Base-by-base conservation (phyloP, 192 early-diverging fungal species). In the Backusella tuberculispora region DNA sequence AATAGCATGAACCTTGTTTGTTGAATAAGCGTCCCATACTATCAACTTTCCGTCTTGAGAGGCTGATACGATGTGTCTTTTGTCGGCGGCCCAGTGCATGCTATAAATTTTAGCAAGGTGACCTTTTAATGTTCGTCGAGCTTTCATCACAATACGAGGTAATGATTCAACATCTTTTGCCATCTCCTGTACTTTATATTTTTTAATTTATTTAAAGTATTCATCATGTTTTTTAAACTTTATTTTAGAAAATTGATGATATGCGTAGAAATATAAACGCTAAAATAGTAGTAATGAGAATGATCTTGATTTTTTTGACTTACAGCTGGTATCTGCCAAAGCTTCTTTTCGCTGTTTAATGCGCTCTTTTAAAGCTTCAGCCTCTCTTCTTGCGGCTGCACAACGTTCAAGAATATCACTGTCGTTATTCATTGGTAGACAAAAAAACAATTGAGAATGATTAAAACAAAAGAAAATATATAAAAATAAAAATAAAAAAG, bases 41-140 rank as follows among this genome's bases (percentile, higher is more conserved):
- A 99, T 99, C 50, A 99, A 88, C 84, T 98, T 99, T 71, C 98
- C 97, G 83, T 99, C 98, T 87, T 99, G 98, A 77, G 98, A 99
- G 34, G 97, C 97, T 47, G 93, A 95, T 42, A 99, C 98, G 5
- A 99, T 85, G 78, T 99, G 98, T 65, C 97, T 90, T 85, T 96
- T 97, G 84, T 99, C 97, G 45, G 92, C 89, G 2, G 95, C 95
- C 97, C 98, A 99, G 83, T 99, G 96, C 97, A 98, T 98, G 15
- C 97, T 94, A 82, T 99, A 99, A 68, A 99, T 98, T 79, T 99
- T 99, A 17, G 97, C 97, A 72, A 99, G 81, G 82, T 99, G 98
- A 43, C 98, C 98, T 85, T 99, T 99, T 45, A 99, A 88, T 13
- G 96, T 97, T 56, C 97, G 90, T 65, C 97, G 92, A 76, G 97